Conservation (phyloP, 2,329 filamentous ascomycete genomes). For the Cadophora sp. region DNA sequence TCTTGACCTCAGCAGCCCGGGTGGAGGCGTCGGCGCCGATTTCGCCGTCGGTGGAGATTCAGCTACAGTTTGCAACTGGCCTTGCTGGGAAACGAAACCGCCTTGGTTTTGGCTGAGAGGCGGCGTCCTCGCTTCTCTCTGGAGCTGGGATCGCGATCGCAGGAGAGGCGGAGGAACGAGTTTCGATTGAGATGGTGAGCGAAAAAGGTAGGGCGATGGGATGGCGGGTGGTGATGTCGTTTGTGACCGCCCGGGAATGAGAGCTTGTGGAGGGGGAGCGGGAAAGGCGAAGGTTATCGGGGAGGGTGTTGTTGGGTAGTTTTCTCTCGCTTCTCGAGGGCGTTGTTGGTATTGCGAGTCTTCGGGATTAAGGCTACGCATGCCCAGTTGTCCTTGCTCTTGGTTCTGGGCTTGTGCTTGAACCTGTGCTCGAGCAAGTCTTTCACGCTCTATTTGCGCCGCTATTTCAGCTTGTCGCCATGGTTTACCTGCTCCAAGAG, state of each 20-base stretch:
- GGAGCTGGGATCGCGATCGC: conserved; percentile 7
- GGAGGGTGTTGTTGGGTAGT: not conserved
- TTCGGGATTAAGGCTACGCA: conserved; percentile 8
- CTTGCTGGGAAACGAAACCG: not conserved
- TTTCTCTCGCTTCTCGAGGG: not conserved
- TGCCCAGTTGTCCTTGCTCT: conserved; percentile 16
- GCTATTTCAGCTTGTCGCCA: conserved; percentile 40
- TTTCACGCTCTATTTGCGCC: conserved; percentile 31
- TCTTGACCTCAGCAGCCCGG: not conserved
- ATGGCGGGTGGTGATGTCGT: conserved; percentile 14
- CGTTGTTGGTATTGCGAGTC: not conserved
- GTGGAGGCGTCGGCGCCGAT: not conserved
- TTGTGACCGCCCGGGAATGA: conserved; percentile 9
- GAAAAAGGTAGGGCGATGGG: conserved; percentile 12
- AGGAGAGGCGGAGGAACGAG: conserved; percentile 17
- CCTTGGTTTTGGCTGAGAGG: conserved; percentile 10
- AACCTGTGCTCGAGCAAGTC: conserved; percentile 16
- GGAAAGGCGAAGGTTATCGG: conserved; percentile 15
- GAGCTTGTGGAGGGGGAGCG: conserved; percentile 15
- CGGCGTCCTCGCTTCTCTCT: conserved; percentile 6
- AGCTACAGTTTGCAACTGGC: not conserved
- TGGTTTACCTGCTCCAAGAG: conserved; percentile 25
- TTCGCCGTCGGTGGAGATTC: not conserved
- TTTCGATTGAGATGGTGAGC: conserved; percentile 18
- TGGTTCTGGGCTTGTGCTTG: conserved; percentile 15